Evolutionary conservation across 257 asterid species (phyloP), one percentile per base, ranked within the genome.

Genomic region (Thymus mandschuricus): DNA sequence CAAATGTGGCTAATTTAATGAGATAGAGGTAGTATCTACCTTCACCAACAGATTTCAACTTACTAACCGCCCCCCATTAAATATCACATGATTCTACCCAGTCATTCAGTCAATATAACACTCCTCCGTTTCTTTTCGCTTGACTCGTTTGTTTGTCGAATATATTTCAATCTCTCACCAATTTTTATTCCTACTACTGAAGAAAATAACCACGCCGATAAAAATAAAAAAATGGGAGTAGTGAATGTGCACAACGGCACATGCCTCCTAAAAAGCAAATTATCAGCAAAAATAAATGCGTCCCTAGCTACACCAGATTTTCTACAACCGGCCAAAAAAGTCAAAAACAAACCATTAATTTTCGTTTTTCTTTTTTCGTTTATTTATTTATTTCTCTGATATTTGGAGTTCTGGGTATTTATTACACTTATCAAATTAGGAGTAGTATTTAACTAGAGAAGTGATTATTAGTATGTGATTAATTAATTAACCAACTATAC

Each of bases 261-360:
- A 59, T 31, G 46, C 45, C 28, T 59, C 64, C 11, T 12, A 6
- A 11, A 3, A 60, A 6, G 49, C 12, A 44, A 44, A 60, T 34
- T 35, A 31, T 35, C 66, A 34, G 29, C 49, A 15, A 38, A 60
- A 15, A 13, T 60, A 43, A 60, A 60, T 60, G 66, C 66, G 7
- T 6, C 30, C 48, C 31, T 52, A 52, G 10, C 58, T 52, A 52
- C 31, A 38, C 8, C 8, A 34, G 10, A n/a, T 35, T 35, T 60
- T 21, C 5, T 12, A 38, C 33, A 21, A 60, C 29, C n/a, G 48
- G 44, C 40, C 40, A 35, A 35, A 6, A 6, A 60, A 35, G 12
- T 40, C 33, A 38, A 35, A 12, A 0, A 38, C 3, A 50, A 50
- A 21, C 56, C 56, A 21, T 21, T 38, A 38, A 38, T 38, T 38